A percentile compares a stretch with the other conserved stretches of the same genome.
These are phyloP conservation scores for Drosera capensis DNA, from an alignment of 148 eudicot species.

Conservation along the genomic window DNA sequence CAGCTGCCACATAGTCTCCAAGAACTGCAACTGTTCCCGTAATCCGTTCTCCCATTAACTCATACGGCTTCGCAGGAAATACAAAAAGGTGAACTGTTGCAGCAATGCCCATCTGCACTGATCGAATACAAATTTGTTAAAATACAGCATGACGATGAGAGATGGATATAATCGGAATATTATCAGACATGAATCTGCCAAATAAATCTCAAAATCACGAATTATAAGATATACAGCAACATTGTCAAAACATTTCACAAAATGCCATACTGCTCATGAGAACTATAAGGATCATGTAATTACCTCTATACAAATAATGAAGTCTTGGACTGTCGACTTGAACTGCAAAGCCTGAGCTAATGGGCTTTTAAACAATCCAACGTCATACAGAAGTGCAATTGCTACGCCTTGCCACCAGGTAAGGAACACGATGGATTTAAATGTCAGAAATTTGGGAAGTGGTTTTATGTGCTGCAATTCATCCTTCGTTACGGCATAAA, in stretches of 20 bases:
- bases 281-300: conserved; percentile 7
- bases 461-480: conserved; percentile 86
- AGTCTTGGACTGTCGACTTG: conserved; percentile 82
- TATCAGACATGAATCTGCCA: too few species aligned
- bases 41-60: conserved; percentile 63
- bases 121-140: conserved; percentile 27
- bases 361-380: conserved; percentile 79
- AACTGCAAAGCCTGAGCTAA: conserved; percentile 90
- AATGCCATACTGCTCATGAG: not conserved
- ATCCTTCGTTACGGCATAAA: conserved; percentile 72
- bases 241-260: not conserved
- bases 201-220: too few species aligned
- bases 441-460: conserved; percentile 79
- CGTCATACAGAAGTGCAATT: conserved; percentile 61
- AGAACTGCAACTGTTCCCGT: conserved; percentile 72
- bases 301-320: conserved; percentile 98
- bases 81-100: conserved; percentile 90
- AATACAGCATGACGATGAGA: conserved; percentile 8
- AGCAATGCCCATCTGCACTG: conserved; percentile 96
- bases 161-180: too few species aligned
- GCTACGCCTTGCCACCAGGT: conserved; percentile 99
- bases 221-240: too few species aligned
- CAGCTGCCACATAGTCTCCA: conserved; percentile 89
- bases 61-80: conserved; percentile 91
- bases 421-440: conserved; percentile 91